Percentiles rank a stretch among this genome's conserved stretches.
Conservation (phyloP, 345 rosid species). For the Camelina hispida region DNA sequence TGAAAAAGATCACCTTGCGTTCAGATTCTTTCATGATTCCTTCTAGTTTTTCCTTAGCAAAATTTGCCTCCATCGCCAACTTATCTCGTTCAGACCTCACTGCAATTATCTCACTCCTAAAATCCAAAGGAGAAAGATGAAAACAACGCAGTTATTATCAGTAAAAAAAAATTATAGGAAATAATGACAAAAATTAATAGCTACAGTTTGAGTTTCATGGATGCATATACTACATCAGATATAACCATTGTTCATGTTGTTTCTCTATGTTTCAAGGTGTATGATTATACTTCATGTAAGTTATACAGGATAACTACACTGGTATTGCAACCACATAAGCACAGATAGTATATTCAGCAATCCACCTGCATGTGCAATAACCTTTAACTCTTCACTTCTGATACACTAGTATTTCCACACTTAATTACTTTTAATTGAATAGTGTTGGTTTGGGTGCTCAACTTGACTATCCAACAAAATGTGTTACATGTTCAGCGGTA, state of each 20-base stretch:
- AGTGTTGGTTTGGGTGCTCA: background rate
- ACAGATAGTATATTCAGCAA: background rate
- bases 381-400: slow-evolving; percentile 1
- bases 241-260: slow-evolving; percentile 5
- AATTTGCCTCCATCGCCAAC: slow-evolving; percentile 71
- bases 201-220: background rate
- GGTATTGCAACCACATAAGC: slow-evolving; percentile 8
- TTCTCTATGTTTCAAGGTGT: background rate
- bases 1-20: slow-evolving; percentile 61
- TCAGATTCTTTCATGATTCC: slow-evolving; percentile 76
- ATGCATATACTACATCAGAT: slow-evolving; percentile 5
- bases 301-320: background rate
- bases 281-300: slow-evolving; percentile 21
- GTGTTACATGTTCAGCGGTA: slow-evolving; percentile 1
- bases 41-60: slow-evolving; percentile 76
- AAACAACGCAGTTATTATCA: slow-evolving; percentile 14
- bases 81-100: slow-evolving; percentile 81
- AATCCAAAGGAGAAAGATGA: slow-evolving; percentile 19
- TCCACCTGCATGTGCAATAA: background rate
- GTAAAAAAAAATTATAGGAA: slow-evolving; percentile 14
- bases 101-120: slow-evolving; percentile 72
- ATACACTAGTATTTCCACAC: background rate
- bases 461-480: slow-evolving; percentile 13
- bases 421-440: slow-evolving; percentile 5
- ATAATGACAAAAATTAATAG: slow-evolving; percentile 12